Evolutionary conservation across 768 basidiomycete genomes (phyloP), one percentile per base, ranked within the genome.

Genomic region (Tricholoma bakamatsutake): DNA sequence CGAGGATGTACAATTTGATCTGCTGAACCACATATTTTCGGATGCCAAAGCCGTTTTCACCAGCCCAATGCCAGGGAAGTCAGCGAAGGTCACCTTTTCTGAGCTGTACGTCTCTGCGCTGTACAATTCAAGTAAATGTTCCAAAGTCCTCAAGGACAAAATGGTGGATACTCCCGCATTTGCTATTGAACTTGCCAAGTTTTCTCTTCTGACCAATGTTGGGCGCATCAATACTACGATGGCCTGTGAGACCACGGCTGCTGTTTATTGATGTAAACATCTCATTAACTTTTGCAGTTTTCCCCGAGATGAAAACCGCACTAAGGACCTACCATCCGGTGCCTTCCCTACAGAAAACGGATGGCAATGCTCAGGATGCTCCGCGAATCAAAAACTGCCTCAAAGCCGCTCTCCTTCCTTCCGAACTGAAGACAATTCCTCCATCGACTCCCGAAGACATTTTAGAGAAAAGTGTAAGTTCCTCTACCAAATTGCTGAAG

Each of bases 201-300:
- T 94, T 35, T 85, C 88, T 27, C 76, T 94, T 33, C 75, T 94
- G 52, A 90, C 91, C 51, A 96, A 96, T 65, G 88, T 93, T 47
- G 93, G 93, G 24, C 78, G 91, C 59, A 90, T 95, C 71, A 95
- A 94, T 66, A 95, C 93, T 37, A 94, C 93, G 31, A 86, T 93
- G 83, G 91, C 91, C 51, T 87, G 84, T 88, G 71, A 74, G 84
- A 69, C 58, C 54, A 54, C 46, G 55, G 21, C 34, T 51, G 43
- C 30, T 33, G 54, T 35, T 21, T 6, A 28, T 34, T 53, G 37
- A 31, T 50, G n/a, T 33, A 31, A 31, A 45, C 56, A 57, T 60
- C 59, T 59, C 37, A 65, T 53, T 57, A 56, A 50, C 55, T 13
- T 50, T 51, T 62, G 40, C 66, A 92, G 90, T 94, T 74, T 93